Base-by-base conservation (phyloP, 2,329 filamentous ascomycete species). In the Trichoderma koningii region DNA sequence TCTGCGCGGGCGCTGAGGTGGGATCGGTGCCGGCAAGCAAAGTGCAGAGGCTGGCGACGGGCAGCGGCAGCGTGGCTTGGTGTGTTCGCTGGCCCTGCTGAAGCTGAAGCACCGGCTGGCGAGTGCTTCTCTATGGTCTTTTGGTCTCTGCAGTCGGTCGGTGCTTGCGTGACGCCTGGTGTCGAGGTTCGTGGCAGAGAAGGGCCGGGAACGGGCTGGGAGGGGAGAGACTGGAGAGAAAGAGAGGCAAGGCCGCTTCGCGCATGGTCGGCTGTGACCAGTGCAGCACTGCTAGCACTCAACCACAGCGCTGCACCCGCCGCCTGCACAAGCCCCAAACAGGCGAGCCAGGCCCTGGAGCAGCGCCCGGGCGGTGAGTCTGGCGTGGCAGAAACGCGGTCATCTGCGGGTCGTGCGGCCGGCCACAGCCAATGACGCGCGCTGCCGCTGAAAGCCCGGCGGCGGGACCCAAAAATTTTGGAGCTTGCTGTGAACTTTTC, bases 371-470 rank as follows among this genome's bases (percentile, higher is more conserved):
- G 72, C 68, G 55, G 59, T 70, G 69, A 69, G 72, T 74, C 74
- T 70, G 71, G 73, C 75, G 10, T 42, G 76, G 76, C 75, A 77
- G 71, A 75, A 75, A 67, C 44, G 57, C 52, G 65, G 65, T 67
- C 66, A 70, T 66, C 66, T 66, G 67, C 67, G 68, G 67, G 60
- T 30, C 64, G 51, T 59, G 14, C 15, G 28, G 21, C 23, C 55
- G 56, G 41, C 57, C 52, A 68, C 34, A 47, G 64, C 74, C 72
- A 76, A 75, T 76, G 73, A 74, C 71, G 71, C 71, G 71, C 72
- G 70, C 55, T 71, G 72, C 70, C 71, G 69, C 65, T 69, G 68
- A 70, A 50, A 65, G 68, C 69, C 68, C 66, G 65, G 53, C 64
- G 52, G 63, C 63, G 63, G 66, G 62, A 62, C 55, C 56, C 66